Evolutionary conservation across 2,329 filamentous ascomycete genomes (phyloP).

Genomic region (Neophaeococcomyces aloes): DNA sequence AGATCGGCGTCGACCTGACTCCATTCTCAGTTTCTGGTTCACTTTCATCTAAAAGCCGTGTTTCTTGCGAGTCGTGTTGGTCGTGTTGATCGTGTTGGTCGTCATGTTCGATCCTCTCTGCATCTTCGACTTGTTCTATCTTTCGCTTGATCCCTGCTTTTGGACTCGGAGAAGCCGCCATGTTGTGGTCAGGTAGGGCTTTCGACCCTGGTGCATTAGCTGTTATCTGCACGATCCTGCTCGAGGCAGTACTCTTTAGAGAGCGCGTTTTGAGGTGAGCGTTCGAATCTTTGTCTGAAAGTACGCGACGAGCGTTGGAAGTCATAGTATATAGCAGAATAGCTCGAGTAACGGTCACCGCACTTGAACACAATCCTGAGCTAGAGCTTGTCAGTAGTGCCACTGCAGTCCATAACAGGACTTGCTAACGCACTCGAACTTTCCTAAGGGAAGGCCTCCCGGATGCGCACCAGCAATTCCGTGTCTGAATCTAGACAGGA

Average conservation of each 20-base stretch:
- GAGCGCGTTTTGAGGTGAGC: slow-evolving; percentile 11
- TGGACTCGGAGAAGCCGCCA: slow-evolving; percentile 1
- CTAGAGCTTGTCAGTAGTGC: too few species aligned
- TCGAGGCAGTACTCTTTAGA: slow-evolving; percentile 6
- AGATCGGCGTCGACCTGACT: slow-evolving; percentile 6
- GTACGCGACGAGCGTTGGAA: slow-evolving; percentile 17
- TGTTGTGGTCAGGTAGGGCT: slow-evolving; percentile 1
- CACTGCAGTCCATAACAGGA: too few species aligned
- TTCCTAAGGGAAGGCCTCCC: too few species aligned
- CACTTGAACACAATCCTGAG: too few species aligned
- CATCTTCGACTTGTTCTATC: slow-evolving; percentile 14
- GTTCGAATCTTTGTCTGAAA: slow-evolving; percentile 21
- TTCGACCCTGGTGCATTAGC: slow-evolving; percentile 4
- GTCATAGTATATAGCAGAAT: slow-evolving; percentile 6
- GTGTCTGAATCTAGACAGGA: too few species aligned
- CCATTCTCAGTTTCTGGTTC: slow-evolving; percentile 6
- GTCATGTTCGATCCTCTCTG: slow-evolving; percentile 10
- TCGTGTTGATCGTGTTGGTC: slow-evolving; percentile 6
- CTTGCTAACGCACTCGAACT: too few species aligned
- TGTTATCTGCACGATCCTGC: neutral
- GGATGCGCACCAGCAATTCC: too few species aligned
- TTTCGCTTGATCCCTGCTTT: slow-evolving; percentile 19
- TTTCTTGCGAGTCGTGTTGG: slow-evolving; percentile 11
- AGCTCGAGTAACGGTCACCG: neutral
- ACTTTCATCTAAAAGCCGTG: slow-evolving; percentile 14